phyloP scores from a whole-genome alignment of 2,329 filamentous ascomycete species.

The Penicillium sp. region DNA sequence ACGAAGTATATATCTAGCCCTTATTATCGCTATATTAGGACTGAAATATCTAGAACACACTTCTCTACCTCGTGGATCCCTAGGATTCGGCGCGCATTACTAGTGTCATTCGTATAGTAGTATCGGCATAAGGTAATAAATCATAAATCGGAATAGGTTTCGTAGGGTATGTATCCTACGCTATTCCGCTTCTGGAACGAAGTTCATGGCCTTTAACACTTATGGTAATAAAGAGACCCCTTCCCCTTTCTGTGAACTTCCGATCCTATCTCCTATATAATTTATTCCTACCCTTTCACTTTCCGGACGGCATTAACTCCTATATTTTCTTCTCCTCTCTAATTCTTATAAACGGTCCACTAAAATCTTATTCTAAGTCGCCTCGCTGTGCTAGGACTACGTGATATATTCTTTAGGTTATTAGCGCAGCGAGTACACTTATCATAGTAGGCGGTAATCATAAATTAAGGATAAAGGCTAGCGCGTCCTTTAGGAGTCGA shows the following conservation, averaged over 20 bases:
- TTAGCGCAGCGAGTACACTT: not conserved
- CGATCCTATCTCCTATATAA: too few species aligned
- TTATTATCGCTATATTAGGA: too few species aligned
- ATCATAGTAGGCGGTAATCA: not conserved
- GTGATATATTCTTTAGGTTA: not conserved
- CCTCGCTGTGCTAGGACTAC: not conserved
- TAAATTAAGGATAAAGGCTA: not conserved
- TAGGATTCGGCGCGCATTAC: too few species aligned
- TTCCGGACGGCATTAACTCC: not conserved
- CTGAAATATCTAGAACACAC: too few species aligned
- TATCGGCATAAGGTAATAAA: too few species aligned
- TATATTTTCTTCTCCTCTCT: not conserved
- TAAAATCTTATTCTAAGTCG: not conserved
- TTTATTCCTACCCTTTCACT: not conserved
- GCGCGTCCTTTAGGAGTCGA: not conserved
- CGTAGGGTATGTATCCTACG: not conserved
- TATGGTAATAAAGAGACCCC: not conserved
- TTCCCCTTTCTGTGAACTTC: not conserved
- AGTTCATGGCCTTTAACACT: not conserved
- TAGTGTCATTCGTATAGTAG: too few species aligned
- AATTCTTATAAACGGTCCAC: not conserved
- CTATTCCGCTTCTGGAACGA: not conserved
- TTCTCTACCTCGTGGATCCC: too few species aligned
- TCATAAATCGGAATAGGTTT: too few species aligned
- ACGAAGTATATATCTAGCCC: too few species aligned